Base-by-base conservation (phyloP, 441 rosid species). In the Codiaeum variegatum region DNA sequence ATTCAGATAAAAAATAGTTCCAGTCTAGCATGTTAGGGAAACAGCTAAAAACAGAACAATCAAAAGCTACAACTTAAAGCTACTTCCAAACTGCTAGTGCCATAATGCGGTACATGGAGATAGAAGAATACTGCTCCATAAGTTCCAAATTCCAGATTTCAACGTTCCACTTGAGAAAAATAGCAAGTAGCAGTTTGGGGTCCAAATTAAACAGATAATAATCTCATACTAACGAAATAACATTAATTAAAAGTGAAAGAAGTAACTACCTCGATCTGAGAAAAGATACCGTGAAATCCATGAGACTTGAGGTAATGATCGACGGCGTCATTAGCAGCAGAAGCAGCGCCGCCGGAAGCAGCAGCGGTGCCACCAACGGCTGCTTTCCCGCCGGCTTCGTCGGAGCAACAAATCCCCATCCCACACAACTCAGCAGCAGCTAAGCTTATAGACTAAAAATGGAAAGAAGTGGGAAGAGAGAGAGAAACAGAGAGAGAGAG, bases 381-480 rank as follows among this genome's bases (percentile, higher is more conserved):
- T 9, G 94, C 46, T 79, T 71, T 84, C 18, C 95, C 93, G 64
- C 88, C 83, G 73, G 76, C 85, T 56, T 71, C 86, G 75, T 85
- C 91, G 52, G 97, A 90, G 86, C 80, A 90, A 78, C 96, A 91
- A 70, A 90, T 93, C n/a, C 98, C 98, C 96, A 93, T 91, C 24
- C 26, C 34, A 31, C 66, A 71, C 44, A 31, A 55, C 61, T 7
- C 5, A 21, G 62, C 72, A 28, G 26, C 31, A 28, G 26, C 31
- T 52, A 0, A 62, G 18, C 44, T 38, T 21, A 16, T 26, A 31
- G 52, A 61, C 12, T 5, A 46, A 62, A 63, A 31, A 10, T 2
- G 21, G 18, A 16, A 15, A 42, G 23, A 10, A 8, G 71, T 6
- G 34, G 28, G 5, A 10, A 6, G 47, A 13, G 26, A 52, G 38